Evolutionary conservation across 2,329 filamentous ascomycete genomes (phyloP), one percentile per base, ranked within the genome.

Genomic region (Mycosphaerella sp.): DNA sequence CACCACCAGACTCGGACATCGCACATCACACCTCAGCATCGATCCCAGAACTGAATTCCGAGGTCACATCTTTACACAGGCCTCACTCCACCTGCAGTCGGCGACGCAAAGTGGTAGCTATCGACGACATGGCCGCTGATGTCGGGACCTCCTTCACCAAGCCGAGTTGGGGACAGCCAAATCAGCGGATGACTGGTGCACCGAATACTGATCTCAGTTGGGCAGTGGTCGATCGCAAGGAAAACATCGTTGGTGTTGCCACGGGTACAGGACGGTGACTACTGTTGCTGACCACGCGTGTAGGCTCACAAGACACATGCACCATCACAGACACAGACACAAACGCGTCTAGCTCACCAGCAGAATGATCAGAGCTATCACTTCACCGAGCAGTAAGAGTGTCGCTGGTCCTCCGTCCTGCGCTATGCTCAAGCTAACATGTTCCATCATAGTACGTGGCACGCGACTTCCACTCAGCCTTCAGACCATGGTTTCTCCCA

Each of bases 301-400:
- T 29, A 44, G 42, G 21, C 7, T 38, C 34, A 38, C 34, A 38
- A 11, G 34, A 38, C 34, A 38, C 10, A 38, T 47, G 14, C 45
- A 47, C 32, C 12, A 14, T 29, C 31, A 34, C 32, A 26, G 36
- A 3, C 7, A 36, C 45, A 21, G 10, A 38, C 14, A 10, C 17
- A 34, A 29, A 29, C 26, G 26, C 26, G 26, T 23, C n/a, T 9
- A 12, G 51, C 53, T 29, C 48, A 50, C 17, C 42, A 57, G 45
- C 39, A 54, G 31, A 58, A 53, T 39, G 59, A 62, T 26, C 59
- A 62, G 39, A 64, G 58, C 55, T 53, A 49, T 46, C 55, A 56
- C 36, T 43, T 62, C 42, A 53, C 53, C 10, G 50, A 61, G 48
- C 55, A 57, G 64, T 64, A 50, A 53, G 56, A 9, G n/a, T 23